Conservation (phyloP, 306 rosid species). For the Citrullus amarus region DNA sequence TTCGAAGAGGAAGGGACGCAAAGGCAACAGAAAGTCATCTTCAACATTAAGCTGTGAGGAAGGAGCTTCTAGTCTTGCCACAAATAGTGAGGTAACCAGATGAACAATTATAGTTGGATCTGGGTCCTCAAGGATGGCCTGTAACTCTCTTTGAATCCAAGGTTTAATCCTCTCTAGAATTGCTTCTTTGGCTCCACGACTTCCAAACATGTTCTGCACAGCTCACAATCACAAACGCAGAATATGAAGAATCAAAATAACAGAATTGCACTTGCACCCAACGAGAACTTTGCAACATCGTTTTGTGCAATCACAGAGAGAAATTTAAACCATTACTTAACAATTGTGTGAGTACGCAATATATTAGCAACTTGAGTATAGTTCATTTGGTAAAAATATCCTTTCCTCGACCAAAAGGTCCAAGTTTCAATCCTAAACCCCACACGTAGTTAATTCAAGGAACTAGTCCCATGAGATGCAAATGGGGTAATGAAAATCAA, state of each 20-base stretch:
- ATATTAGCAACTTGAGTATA: not conserved
- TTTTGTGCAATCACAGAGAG: not conserved
- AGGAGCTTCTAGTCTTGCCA: conserved; percentile 26
- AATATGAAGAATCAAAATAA: not conserved
- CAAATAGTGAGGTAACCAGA: conserved; percentile 32
- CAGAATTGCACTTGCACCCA: not conserved
- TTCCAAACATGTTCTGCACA: not conserved
- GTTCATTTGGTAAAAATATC: not conserved
- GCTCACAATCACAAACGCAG: not conserved
- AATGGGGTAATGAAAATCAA: not conserved
- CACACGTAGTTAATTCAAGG: not conserved
- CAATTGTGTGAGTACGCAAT: not conserved
- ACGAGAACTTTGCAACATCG: not conserved
- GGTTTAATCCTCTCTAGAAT: conserved; percentile 37
- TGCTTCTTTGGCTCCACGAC: conserved; percentile 17
- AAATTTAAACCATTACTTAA: not conserved
- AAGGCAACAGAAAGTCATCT: conserved; percentile 22
- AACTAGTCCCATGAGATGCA: not conserved
- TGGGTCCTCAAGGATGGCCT: conserved; percentile 33
- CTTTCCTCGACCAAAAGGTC: no score
- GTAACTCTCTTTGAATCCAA: conserved; percentile 55
- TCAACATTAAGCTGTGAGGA: conserved; percentile 15
- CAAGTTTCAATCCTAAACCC: no score
- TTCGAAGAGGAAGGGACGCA: conserved; percentile 34
- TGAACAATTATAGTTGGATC: conserved; percentile 47